Conservation (phyloP, 2,329 filamentous ascomycete genomes). For the Helicocarpus griseus region DNA sequence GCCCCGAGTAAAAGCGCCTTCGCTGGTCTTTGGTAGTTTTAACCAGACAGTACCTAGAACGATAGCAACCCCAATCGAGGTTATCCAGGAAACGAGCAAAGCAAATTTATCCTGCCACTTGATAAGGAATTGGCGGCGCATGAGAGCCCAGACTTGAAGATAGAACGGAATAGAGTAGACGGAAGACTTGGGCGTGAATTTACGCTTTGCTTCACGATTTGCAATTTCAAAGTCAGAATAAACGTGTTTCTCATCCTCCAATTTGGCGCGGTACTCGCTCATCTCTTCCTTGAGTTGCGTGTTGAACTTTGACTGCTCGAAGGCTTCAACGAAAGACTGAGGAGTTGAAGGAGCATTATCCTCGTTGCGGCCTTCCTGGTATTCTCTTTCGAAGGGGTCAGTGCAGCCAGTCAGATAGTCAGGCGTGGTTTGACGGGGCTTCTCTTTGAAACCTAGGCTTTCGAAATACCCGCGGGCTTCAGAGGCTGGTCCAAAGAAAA, state of each 20-base stretch:
- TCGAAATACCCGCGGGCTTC: constrained; percentile 69
- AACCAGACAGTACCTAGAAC: constrained; percentile 76
- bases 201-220: constrained; percentile 68
- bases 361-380: constrained; percentile 49
- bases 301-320: constrained; percentile 46
- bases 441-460: constrained; percentile 61
- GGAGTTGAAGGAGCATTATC: constrained; percentile 52
- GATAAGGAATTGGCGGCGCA: constrained; percentile 70
- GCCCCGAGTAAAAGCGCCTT: constrained; percentile 68
- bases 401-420: constrained; percentile 78
- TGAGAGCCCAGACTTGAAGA: constrained; percentile 47
- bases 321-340: constrained; percentile 55
- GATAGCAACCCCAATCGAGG: constrained; percentile 66
- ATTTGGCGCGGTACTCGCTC: constrained; percentile 55
- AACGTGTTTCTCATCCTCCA: constrained; percentile 55
- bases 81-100: constrained; percentile 54
- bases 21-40: constrained; percentile 55
- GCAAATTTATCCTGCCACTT: constrained; percentile 67
- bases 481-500: constrained; percentile 61
- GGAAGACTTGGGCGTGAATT: constrained; percentile 58
- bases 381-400: constrained; percentile 73
- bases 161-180: constrained; percentile 79
- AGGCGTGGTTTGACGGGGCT: constrained; percentile 67
- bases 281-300: constrained; percentile 33
- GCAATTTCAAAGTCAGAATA: constrained; percentile 69